These are phyloP conservation scores for Pseudoperonospora humuli DNA, from an alignment of 352 stramenopile genomes.

Conservation along the genomic window DNA sequence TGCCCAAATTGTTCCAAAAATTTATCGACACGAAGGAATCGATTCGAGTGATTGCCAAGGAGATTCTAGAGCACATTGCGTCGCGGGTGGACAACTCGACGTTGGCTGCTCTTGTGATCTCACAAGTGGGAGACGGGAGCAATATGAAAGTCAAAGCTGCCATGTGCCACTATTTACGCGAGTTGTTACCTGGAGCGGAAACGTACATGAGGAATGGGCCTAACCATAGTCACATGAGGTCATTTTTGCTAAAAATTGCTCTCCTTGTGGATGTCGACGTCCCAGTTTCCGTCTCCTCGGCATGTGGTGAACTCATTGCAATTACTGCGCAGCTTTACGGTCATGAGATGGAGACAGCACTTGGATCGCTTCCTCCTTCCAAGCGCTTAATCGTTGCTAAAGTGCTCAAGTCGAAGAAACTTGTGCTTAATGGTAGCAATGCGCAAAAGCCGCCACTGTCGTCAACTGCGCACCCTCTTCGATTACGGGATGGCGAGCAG, in stretches of 20 bases:
- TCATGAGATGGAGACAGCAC: conserved; percentile 39
- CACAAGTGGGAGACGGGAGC: conserved; percentile 57
- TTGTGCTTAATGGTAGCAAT: conserved; percentile 33
- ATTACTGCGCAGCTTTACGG: conserved; percentile 39
- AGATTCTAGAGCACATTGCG: conserved; percentile 55
- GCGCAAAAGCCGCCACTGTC: conserved; percentile 8
- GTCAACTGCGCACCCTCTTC: conserved; percentile 3
- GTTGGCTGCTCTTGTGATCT: conserved; percentile 40
- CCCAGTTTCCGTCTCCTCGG: conserved; percentile 46
- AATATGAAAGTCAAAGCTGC: conserved; percentile 76
- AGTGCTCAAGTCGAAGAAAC: conserved; percentile 48
- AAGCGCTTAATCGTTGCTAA: conserved; percentile 47
- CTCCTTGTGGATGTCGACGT: conserved; percentile 56
- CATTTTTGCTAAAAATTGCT: conserved; percentile 60
- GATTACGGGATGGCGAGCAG: conserved; percentile 15
- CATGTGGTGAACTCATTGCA: conserved; percentile 52
- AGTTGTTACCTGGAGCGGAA: conserved; percentile 39
- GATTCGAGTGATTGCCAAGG: conserved; percentile 35
- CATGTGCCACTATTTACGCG: conserved; percentile 58
- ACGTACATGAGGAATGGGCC: conserved; percentile 54
- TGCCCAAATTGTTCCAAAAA: conserved; percentile 69
- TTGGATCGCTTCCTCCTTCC: conserved; percentile 47
- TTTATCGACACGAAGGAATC: conserved; percentile 70
- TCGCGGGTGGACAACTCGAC: conserved; percentile 38
- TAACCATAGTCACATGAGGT: conserved; percentile 62